These are phyloP conservation scores for Serendipita sp. DNA, from an alignment of 1,284 basidiomycete genomes.

Conservation along the genomic window DNA sequence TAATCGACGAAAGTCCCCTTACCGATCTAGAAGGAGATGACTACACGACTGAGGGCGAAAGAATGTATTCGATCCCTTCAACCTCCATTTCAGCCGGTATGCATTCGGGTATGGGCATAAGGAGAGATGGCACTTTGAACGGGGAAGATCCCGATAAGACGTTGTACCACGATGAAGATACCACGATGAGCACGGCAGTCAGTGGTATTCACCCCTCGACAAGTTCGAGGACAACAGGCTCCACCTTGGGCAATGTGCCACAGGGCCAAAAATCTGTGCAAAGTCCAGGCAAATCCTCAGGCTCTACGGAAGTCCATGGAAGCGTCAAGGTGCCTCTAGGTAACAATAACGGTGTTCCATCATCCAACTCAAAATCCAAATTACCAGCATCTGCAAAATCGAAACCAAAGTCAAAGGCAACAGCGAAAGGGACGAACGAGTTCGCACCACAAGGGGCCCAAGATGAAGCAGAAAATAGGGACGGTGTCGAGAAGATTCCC, in stretches of 20 bases:
- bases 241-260: background rate
- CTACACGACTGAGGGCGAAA: background rate
- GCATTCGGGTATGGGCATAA: background rate
- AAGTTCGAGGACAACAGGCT: slow-evolving; percentile 1
- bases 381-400: background rate
- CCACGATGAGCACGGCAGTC: background rate
- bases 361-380: too few species aligned
- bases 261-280: slow-evolving; percentile 1
- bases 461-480: slow-evolving; percentile 8
- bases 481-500: slow-evolving; percentile 7
- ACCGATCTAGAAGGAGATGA: slow-evolving; percentile 32
- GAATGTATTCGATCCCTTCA: background rate
- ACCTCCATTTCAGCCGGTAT: background rate
- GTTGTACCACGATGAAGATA: background rate
- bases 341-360: background rate
- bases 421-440: slow-evolving; percentile 1
- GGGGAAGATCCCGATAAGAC: background rate
- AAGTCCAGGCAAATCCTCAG: too few species aligned
- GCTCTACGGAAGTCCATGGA: background rate
- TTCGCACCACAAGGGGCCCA: slow-evolving; percentile 6
- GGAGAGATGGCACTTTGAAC: background rate
- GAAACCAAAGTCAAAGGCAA: slow-evolving; percentile 5
- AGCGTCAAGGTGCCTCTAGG: background rate
- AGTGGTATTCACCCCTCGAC: background rate
- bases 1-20: slow-evolving; percentile 54